Base-by-base conservation (phyloP, 75 land plant genomes). In the Pinus taeda region DNA sequence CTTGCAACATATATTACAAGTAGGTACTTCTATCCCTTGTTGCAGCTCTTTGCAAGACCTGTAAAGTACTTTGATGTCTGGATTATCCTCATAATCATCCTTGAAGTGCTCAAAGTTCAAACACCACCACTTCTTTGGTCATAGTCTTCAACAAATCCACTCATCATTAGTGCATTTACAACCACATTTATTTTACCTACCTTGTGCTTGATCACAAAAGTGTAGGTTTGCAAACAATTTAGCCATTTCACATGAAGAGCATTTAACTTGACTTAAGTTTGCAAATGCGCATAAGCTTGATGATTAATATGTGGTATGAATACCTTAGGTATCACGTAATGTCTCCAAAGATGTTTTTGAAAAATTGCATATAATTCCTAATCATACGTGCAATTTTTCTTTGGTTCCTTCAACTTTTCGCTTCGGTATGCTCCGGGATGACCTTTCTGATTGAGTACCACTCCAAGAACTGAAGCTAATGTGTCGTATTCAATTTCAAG, bases 101-200 rank as follows among this genome's bases (percentile, higher is more conserved):
- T 60, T 60, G 22, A 60, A 60, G 7, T 60, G 62, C 22, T 60
- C 62, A 60, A 60, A 60, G 62, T 9, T 60, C 62, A 60, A 60
- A 60, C 2, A 26, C 62, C 62, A 60, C 62, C 9, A 22, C 62
- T 0, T 60, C 62, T 7, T 60, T 60, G 62, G 62, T 20, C 22
- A 60, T 20, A 60, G 62, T 60, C n/a, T n/a, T 6, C 62, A n/a
- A 18, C 62, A 60, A 60, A 3, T 4, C 22, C 22, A 11, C 21
- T 8, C 2, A 1, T 22, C 42, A 39, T 59, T 59, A 59, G 60
- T 59, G 17, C 18, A 15, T 15, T 4, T 59, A 20, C 60, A 59
- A 59, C 17, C 60, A 15, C n/a, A 59, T 59, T 59, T 59, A 20
- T 20, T 59, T 20, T 15, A 59, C 17, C 15, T 59, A 3, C 60